Percentiles rank a stretch among this genome's conserved stretches.
These are phyloP conservation scores for Hirsutella rhossiliensis DNA, from an alignment of 2,329 filamentous ascomycete species.

Conservation along the genomic window DNA sequence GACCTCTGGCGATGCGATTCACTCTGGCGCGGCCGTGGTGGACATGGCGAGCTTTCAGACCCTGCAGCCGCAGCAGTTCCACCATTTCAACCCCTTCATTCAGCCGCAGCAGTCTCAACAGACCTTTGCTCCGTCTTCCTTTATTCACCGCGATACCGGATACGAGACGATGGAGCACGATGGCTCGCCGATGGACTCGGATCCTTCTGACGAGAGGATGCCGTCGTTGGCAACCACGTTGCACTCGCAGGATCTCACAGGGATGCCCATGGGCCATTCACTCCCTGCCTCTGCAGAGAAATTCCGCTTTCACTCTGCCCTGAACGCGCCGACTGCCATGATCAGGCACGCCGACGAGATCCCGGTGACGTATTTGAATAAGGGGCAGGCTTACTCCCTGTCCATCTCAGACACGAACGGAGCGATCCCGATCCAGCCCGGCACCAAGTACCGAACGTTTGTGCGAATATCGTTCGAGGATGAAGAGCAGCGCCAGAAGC, in stretches of 20 bases:
- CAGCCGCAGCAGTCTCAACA: constrained; percentile 43
- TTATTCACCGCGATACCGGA: constrained; percentile 67
- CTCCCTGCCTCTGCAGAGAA: constrained; percentile 49
- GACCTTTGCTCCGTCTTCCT: constrained; percentile 65
- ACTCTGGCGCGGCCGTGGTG: constrained; percentile 44
- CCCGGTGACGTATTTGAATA: constrained; percentile 95
- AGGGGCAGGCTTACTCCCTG: constrained; percentile 86
- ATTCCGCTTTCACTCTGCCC: constrained; percentile 79
- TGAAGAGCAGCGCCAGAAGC: constrained; percentile 78
- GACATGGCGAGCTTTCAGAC: constrained; percentile 59
- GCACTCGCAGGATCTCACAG: constrained; percentile 36
- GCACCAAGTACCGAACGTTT: constrained; percentile 73
- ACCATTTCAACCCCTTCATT: constrained; percentile 60
- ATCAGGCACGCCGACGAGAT: constrained; percentile 82
- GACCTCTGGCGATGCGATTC: constrained; percentile 52
- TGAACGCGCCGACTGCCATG: constrained; percentile 96
- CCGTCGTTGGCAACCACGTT: constrained; percentile 48
- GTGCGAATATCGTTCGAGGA: constrained; percentile 97
- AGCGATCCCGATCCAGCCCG: constrained; percentile 42
- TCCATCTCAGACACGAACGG: constrained; percentile 69
- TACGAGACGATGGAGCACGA: constrained; percentile 74
- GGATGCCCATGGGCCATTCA: constrained; percentile 30
- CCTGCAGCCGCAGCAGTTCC: constrained; percentile 47
- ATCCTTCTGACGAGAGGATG: constrained; percentile 37
- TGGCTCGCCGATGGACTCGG: constrained; percentile 52